phyloP scores from a whole-genome alignment of 2,329 filamentous ascomycete genomes.

The Ophiostoma ulmi region DNA sequence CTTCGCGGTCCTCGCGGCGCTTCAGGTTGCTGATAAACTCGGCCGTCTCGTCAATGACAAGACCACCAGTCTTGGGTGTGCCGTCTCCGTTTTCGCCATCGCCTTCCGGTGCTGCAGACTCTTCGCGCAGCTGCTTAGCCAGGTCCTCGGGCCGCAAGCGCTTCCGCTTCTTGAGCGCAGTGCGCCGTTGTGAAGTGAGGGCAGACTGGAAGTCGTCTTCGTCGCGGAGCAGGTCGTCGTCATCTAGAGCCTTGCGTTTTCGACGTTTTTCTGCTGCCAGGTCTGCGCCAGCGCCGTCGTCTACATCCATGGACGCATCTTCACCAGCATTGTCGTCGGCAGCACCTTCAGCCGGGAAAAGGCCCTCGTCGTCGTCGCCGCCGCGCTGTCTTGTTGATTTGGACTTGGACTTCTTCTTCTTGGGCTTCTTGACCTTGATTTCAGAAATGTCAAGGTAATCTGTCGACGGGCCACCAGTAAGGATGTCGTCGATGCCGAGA shows the following conservation, averaged over 20 bases:
- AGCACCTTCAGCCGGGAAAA: slow-evolving; percentile 41
- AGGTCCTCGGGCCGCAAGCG: slow-evolving; percentile 81
- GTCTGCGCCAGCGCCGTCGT: slow-evolving; percentile 28
- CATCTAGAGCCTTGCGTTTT: slow-evolving; percentile 64
- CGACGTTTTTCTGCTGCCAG: slow-evolving; percentile 40
- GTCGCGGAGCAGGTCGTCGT: slow-evolving; percentile 59
- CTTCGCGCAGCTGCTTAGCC: slow-evolving; percentile 69
- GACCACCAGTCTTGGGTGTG: slow-evolving; percentile 43
- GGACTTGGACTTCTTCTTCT: slow-evolving; percentile 72
- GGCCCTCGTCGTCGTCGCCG: slow-evolving; percentile 55
- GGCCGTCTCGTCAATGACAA: slow-evolving; percentile 93
- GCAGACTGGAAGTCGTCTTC: slow-evolving; percentile 89
- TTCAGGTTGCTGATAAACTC: slow-evolving; percentile 87
- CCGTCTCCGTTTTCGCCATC: slow-evolving; percentile 1
- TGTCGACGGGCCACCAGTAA: slow-evolving; percentile 62
- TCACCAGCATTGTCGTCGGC: neutral
- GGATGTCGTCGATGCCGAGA: slow-evolving; percentile 61
- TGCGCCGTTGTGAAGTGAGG: slow-evolving; percentile 74
- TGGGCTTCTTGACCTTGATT: slow-evolving; percentile 90
- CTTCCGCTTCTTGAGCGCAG: slow-evolving; percentile 87
- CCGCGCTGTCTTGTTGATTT: slow-evolving; percentile 66
- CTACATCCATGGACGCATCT: slow-evolving; percentile 36
- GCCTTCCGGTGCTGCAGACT: slow-evolving; percentile 43
- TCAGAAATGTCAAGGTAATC: slow-evolving; percentile 86
- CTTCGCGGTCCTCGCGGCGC: slow-evolving; percentile 55